Base-by-base conservation (phyloP, 805 yeast species). In the Wickerhamiella slavikovae region DNA sequence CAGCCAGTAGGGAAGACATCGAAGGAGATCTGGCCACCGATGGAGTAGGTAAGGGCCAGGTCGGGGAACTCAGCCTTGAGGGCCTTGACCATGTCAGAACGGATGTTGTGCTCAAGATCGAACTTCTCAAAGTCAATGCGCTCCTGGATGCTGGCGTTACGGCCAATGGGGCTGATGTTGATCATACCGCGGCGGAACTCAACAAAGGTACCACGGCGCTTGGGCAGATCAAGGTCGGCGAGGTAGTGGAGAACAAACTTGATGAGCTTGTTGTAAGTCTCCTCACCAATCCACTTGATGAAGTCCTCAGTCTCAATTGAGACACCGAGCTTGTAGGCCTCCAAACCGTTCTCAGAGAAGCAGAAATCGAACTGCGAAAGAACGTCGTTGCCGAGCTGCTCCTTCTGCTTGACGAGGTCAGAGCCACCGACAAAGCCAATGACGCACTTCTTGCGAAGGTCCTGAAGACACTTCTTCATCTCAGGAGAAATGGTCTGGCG, bases 1-100 rank as follows among this genome's bases (percentile, higher is more conserved):
- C 99, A 89, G 51, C 99, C 98, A 39, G 94, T 79, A 63, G 99
- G 99, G 85, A 89, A 89, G 40, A 89, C 96, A 50, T 89, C 99
- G 48, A 89, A 89, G 21, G 96, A 85, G 55, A 89, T 89, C 67
- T 89, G 96, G 45, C 99, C 99, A 57, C 99, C 99, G 41, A 89
- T 89, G 35, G 98, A 89, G 68, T 76, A 89, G 42, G 96, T 85
- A 51, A 89, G 67, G 33, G 74, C 76, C 47, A 63, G 63, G 56
- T 83, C 85, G 34, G 85, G 56, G 66, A 89, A 89, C 48, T 71
- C 68, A 51, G 68, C 67, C 58, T 67, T 77, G 51, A 89, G 66
- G 30, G 93, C 94, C 31, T 58, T 60, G 39, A 89, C 96, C 65
- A 89, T 65, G 37, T 63, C 69, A 47, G 67, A 70, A 69, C 99